Base-by-base conservation (phyloP, 1,284 basidiomycete species). In the Wolfiporia cocos region DNA sequence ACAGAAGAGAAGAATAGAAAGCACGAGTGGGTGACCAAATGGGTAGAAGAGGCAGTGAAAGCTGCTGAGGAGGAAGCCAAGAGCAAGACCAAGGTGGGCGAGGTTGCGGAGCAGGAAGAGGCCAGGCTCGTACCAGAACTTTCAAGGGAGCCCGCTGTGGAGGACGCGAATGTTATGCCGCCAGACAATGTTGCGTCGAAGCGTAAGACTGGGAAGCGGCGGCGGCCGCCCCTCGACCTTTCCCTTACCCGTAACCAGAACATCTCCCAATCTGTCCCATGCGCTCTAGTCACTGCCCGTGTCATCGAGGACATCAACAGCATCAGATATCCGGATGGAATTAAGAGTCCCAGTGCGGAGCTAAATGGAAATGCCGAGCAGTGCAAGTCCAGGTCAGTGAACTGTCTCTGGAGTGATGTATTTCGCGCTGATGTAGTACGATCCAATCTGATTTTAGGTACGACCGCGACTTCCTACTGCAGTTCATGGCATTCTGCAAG, bases 401-500 rank as follows among this genome's bases (percentile, higher is more conserved):
- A n/a, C n/a, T n/a, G n/a, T n/a, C n/a, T n/a, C n/a, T n/a, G n/a
- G n/a, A n/a, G n/a, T n/a, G n/a, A n/a, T n/a, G n/a, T n/a, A n/a
- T n/a, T n/a, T n/a, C n/a, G n/a, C n/a, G n/a, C n/a, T n/a, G n/a
- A n/a, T n/a, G n/a, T n/a, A n/a, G n/a, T n/a, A n/a, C n/a, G n/a
- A n/a, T n/a, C n/a, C n/a, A n/a, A n/a, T n/a, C n/a, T n/a, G n/a
- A n/a, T 28, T 28, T 7, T 14, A 89, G 94, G 55, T 99, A 99
- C 65, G 93, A 98, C 65, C 92, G 95, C 37, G 92, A 95, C 34
- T 99, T 99, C 80, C 74, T 99, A 22, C 68, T 99, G 50, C 96
- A 99, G 62, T 99, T 99, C 71, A 96, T 97, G 92, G 70, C 71
- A 30, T 71, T 96, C 43, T 99, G 93, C 74, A 90, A 85, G 64